Base-by-base conservation (phyloP, 257 asterid species). In the Misopates orontium region DNA sequence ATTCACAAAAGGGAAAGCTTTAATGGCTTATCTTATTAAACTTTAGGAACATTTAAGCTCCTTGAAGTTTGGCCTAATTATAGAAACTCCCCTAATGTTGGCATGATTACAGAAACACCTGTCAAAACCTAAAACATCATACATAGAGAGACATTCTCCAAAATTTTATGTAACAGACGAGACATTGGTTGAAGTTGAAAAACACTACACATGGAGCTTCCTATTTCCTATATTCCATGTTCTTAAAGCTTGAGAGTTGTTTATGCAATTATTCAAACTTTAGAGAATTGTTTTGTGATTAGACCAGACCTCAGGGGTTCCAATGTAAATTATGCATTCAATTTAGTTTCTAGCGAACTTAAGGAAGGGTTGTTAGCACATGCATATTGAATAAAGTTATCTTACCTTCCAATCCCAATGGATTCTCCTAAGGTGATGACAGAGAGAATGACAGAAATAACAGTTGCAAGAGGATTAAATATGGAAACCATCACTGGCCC, bases 401-500 rank as follows among this genome's bases (percentile, higher is more conserved):
- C n/a, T 60, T 84, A 91, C 98, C 98, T 85, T 82, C 95, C 95
- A 0, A 48, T 39, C 15, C 86, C 69, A 60, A 89, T 56, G 62
- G 89, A 73, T 55, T 83, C 82, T 7, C 81, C 88, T 19, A 89
- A 72, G 41, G 84, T 77, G 45, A 82, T 25, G 23, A 68, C 44
- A 15, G 98, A 92, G 71, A 85, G 84, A 11, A 84, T 20, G 14
- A 88, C 78, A 0, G 97, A 79, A 58, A 92, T 77, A 40, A 92
- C 87, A 14, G 98, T 85, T 19, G 85, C 96, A 41, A 89, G 85
- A 21, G 97, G 98, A 44, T 84, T 89, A 71, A 92, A 92, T 42
- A 92, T 83, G 77, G 98, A 81, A 12, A 87, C 98, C 74, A 92
- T 62, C 4, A 92, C 93, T 21, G 98, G 98, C 21, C 98, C 98